Percentiles rank a stretch among this genome's conserved stretches.
Evolutionary conservation across 23 red algal genomes (phyloP).

Genomic region (Pyropia yezoensis): DNA sequence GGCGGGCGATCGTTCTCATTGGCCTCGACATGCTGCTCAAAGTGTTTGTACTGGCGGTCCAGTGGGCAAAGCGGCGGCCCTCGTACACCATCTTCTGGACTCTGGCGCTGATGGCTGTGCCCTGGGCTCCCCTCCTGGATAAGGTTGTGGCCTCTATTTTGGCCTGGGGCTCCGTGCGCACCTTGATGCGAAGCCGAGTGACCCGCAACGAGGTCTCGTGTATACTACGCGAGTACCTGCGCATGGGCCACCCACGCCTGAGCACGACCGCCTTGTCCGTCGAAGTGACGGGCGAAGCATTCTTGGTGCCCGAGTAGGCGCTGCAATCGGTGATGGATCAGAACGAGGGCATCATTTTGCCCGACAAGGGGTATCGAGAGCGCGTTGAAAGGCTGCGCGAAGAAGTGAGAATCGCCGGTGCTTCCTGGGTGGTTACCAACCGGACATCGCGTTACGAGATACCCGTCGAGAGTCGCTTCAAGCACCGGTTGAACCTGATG

Average conservation of each 20-base stretch:
- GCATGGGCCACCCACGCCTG: conserved; percentile 25
- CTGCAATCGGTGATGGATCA: no score
- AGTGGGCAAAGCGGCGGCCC: no score
- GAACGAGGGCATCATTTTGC: no score
- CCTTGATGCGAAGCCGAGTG: conserved; percentile 9
- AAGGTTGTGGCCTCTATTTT: conserved; percentile 16
- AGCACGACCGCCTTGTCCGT: conserved; percentile 4
- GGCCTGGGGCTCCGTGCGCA: conserved; percentile 8
- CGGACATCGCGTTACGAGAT: no score
- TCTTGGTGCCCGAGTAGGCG: no score
- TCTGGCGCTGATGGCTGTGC: conserved; percentile 19
- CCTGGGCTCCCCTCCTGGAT: conserved; percentile 34
- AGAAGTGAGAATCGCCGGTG: no score
- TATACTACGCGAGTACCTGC: conserved; percentile 26
- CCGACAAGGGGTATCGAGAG: no score
- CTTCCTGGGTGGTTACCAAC: no score
- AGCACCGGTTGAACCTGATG: no score
- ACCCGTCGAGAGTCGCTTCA: no score
- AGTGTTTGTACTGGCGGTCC: conserved; percentile 12
- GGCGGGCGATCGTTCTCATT: conserved; percentile 8
- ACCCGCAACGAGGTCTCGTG: conserved; percentile 28
- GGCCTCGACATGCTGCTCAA: conserved; percentile 12
- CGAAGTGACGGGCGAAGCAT: conserved; percentile 1
- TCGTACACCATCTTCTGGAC: conserved; percentile 10
- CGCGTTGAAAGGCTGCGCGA: no score